phyloP scores from a whole-genome alignment of 805 yeast species.

The Candida morakotiae region DNA sequence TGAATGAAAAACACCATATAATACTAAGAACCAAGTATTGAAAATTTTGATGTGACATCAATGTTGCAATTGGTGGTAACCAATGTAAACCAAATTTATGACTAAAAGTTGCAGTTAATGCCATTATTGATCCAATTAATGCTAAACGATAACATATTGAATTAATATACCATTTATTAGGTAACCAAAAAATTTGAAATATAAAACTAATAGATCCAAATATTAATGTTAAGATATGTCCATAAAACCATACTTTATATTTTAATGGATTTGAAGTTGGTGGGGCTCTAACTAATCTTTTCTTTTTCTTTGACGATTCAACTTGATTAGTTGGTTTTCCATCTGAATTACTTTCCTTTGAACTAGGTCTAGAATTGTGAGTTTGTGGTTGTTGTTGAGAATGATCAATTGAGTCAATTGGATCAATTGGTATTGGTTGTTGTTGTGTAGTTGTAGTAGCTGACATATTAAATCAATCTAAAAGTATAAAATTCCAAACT shows the following conservation, averaged over 20 bases:
- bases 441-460: background rate
- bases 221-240: constrained; percentile 44
- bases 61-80: constrained; percentile 56
- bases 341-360: too few relatives aligned
- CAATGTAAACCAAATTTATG: constrained; percentile 57
- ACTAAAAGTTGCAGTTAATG: constrained; percentile 50
- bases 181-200: constrained; percentile 38
- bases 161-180: constrained; percentile 40
- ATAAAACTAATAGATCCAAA: constrained; percentile 40
- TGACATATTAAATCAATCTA: background rate
- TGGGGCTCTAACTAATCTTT: constrained; percentile 28
- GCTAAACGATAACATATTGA: constrained; percentile 51
- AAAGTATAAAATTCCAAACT: too few relatives aligned
- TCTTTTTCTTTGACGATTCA: constrained; percentile 14
- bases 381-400: background rate
- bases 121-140: constrained; percentile 50
- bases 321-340: constrained; percentile 12
- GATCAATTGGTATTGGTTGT: constrained; percentile 1
- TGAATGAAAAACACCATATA: constrained; percentile 62
- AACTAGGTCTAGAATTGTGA: background rate
- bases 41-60: constrained; percentile 72
- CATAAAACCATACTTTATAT: constrained; percentile 52
- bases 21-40: constrained; percentile 56
- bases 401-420: background rate
- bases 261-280: constrained; percentile 34